Evolutionary conservation across 257 asterid species (phyloP).

Genomic region (Solanum habrochaites): DNA sequence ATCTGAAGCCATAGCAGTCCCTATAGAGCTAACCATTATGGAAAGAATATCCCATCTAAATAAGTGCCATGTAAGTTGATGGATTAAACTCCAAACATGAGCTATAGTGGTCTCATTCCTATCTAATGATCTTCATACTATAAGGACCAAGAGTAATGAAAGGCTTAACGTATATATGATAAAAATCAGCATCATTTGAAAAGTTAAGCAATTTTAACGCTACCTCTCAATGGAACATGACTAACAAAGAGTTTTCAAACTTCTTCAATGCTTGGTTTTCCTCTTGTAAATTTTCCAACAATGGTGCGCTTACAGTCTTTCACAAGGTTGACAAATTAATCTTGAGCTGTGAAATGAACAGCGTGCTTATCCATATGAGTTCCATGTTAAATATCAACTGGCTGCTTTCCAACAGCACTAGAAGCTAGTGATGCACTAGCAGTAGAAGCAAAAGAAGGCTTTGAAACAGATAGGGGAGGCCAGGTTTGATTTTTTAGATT

Average conservation of each 20-base stretch:
- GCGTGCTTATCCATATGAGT: too few relatives aligned
- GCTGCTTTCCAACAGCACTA: too few relatives aligned
- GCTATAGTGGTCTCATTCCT: background rate
- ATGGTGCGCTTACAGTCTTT: too few relatives aligned
- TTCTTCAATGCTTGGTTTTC: background rate
- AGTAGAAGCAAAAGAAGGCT: too few relatives aligned
- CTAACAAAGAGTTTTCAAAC: background rate
- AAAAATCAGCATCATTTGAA: background rate
- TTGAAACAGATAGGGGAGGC: too few relatives aligned
- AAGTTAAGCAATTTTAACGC: background rate
- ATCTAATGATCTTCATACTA: background rate
- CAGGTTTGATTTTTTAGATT: too few relatives aligned
- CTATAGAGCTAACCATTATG: background rate
- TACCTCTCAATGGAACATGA: background rate
- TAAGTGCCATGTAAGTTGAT: background rate
- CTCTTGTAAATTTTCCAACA: background rate
- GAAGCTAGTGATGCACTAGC: too few relatives aligned
- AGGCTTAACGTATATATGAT: background rate
- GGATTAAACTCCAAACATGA: background rate
- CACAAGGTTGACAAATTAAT: too few relatives aligned
- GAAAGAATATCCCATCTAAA: background rate
- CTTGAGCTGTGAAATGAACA: too few relatives aligned
- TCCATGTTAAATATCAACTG: too few relatives aligned
- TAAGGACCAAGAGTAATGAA: background rate
- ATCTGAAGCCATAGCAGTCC: too few relatives aligned